Conservation (phyloP, 768 basidiomycete genomes). For the Lentinula detonsa region DNA sequence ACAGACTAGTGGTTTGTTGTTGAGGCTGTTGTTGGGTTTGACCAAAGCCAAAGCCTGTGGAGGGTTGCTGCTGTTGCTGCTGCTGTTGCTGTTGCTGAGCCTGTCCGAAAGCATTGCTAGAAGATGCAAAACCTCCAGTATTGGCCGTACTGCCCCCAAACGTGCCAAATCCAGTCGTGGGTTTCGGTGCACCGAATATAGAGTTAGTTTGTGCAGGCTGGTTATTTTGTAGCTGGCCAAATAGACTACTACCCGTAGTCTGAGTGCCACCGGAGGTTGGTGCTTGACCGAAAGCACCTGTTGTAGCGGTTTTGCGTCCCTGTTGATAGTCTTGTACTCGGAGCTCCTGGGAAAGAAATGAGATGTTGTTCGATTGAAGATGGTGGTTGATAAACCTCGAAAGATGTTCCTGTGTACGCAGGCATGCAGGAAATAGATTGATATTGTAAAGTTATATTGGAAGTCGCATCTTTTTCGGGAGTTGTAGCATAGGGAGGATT, state of each 20-base stretch:
- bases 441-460: constrained; percentile 53
- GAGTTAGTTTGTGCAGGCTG: constrained; percentile 13
- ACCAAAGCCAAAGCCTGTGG: neutral
- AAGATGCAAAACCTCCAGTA: constrained; percentile 43
- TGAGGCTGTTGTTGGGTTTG: constrained; percentile 22
- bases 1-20: constrained; percentile 16
- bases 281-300: constrained; percentile 50
- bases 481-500: constrained; percentile 57
- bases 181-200: constrained; percentile 64
- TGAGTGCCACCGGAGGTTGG: constrained; percentile 42
- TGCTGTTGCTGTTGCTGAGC: constrained; percentile 27
- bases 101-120: constrained; percentile 41
- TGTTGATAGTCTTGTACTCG: constrained; percentile 73
- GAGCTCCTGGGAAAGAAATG: constrained; percentile 46
- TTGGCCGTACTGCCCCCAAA: constrained; percentile 53
- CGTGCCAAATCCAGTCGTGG: constrained; percentile 69
- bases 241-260: constrained; percentile 33
- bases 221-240: constrained; percentile 34
- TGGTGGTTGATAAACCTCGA: constrained; percentile 48
- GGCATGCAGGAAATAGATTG: constrained; percentile 82
- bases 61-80: constrained; percentile 9
- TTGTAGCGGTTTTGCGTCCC: constrained; percentile 53
- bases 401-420: constrained; percentile 68
- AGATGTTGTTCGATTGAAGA: constrained; percentile 10
- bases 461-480: constrained; percentile 60